Conservation (phyloP, 2,329 filamentous ascomycete genomes). For the Daldinia eschscholtzii region DNA sequence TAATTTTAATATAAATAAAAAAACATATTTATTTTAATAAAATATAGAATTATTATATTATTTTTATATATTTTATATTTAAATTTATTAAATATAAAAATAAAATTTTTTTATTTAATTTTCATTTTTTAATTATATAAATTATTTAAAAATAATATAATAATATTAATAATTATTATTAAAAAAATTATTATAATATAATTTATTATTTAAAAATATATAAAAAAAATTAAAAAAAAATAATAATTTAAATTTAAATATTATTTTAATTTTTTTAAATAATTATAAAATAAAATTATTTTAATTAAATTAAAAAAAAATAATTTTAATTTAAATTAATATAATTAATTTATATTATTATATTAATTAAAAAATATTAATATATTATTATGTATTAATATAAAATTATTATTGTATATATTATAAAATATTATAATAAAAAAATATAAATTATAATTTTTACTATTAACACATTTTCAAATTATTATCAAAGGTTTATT, state of each 20-base stretch:
- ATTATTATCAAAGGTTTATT: too few species aligned
- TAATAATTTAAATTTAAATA: not conserved
- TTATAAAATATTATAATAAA: slow-evolving; percentile 2
- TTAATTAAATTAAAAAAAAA: slow-evolving; percentile 11
- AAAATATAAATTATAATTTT: not conserved
- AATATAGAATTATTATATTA: not conserved
- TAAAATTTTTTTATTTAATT: not conserved
- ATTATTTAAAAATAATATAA: not conserved
- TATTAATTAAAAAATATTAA: slow-evolving; percentile 8
- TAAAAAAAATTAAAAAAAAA: slow-evolving; percentile 1
- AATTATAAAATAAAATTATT: not conserved
- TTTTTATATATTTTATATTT: not conserved
- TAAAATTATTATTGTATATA: slow-evolving; percentile 5
- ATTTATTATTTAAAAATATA: slow-evolving; percentile 8
- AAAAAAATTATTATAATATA: not conserved
- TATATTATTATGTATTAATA: slow-evolving; percentile 7
- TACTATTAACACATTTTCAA: too few species aligned
- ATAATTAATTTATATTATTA: slow-evolving; percentile 3
- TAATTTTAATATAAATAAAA: not conserved
- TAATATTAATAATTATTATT: too few species aligned
- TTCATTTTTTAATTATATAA: slow-evolving; percentile 3
- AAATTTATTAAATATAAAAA: not conserved
- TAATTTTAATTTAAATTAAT: slow-evolving; percentile 9
- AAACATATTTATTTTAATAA: not conserved
- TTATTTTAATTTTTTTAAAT: not conserved